Base-by-base conservation (phyloP, 345 rosid species). In the Hypericum androsaemum region DNA sequence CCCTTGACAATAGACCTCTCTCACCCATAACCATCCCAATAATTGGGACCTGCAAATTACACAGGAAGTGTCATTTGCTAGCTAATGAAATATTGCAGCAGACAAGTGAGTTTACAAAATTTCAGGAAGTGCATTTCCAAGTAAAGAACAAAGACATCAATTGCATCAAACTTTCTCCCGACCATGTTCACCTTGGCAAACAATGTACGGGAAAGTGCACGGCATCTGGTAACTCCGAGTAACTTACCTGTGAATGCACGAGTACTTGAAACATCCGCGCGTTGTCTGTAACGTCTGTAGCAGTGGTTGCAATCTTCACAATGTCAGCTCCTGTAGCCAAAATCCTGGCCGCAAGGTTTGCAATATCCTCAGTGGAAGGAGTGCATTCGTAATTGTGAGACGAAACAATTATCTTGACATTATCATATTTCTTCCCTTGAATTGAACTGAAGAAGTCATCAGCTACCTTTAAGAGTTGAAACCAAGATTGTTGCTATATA, bases 261-360 rank as follows among this genome's bases (percentile, higher is more conserved):
- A 72, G 71, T 5, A 76, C 62, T 70, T 78, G 72, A 58, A 78
- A 78, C 36, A 81, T 57, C 11, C 67, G 61, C 7, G 80, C 75
- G 54, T 58, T 64, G 47, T 81, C 88, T 9, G 69, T 54, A 52
- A 81, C 74, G 48, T 76, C 88, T 16, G 66, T 10, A 51, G 88
- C 84, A 51, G 80, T 81, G 46, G 84, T 76, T 56, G 82, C 82
- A 45, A 78, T 17, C 68, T 78, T 81, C 50, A 78, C 78, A 13
- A 78, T 74, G 49, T 81, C 80, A 51, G 84, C 88, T 43, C 88
- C 78, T 3, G 78, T 70, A 9, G 82, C 80, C 55, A 76, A 84
- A 61, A 78, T 81, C 47, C n/a, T 63, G 5, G 75, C 84, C n/a
- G 65, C 79, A 42, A 78, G 80, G 59, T 72, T 60, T 35, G 77